Base-by-base conservation (phyloP, 495 filamentous ascomycete genomes). In the Rhizodiscina lignyota region DNA sequence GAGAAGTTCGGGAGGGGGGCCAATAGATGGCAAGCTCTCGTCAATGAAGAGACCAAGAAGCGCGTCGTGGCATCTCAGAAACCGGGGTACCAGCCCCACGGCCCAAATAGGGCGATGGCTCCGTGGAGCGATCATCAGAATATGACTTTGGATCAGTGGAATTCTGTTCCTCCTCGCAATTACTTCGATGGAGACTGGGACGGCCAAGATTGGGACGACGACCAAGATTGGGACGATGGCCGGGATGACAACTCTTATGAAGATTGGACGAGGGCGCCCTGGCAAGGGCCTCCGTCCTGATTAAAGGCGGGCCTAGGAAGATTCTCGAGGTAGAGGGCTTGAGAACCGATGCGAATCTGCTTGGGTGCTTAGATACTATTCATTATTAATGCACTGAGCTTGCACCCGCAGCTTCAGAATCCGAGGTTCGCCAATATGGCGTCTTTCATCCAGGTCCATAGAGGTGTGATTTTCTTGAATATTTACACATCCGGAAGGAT, bases 11-110 rank as follows among this genome's bases (percentile, higher is more conserved):
- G 38, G 32, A 10, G 24, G 17, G 13, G 15, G 11, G 23, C 21
- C 21, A 17, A 6, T 29, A 2, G 8, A 17, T 34, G 30, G 30
- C 30, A 18, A 24, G 30, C 23, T 21, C 3, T 40, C 8, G 38
- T 40, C 18, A 4, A 17, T 3, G 38, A 40, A 18, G 13, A 8
- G 8, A 8, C 24, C 8, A 27, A 37, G 23, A 30, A 35, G 22
- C 32, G 38, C 22, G 38, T 41, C 18, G 21, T 19, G 1, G 16
- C 18, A 11, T 41, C 38, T 11, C 38, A 36, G 38, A 26, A 28
- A 4, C 38, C 17, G n/a, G 20, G 21, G 10, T 37, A 34, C 35
- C 22, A 10, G 35, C 32, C 38, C 21, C 38, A 40, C 13, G 38
- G 38, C n/a, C 31, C 31, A 5, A 23, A 40, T 16, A 35, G 20